Base-by-base conservation (phyloP, 495 filamentous ascomycete species). In the Neurospora terricola region DNA sequence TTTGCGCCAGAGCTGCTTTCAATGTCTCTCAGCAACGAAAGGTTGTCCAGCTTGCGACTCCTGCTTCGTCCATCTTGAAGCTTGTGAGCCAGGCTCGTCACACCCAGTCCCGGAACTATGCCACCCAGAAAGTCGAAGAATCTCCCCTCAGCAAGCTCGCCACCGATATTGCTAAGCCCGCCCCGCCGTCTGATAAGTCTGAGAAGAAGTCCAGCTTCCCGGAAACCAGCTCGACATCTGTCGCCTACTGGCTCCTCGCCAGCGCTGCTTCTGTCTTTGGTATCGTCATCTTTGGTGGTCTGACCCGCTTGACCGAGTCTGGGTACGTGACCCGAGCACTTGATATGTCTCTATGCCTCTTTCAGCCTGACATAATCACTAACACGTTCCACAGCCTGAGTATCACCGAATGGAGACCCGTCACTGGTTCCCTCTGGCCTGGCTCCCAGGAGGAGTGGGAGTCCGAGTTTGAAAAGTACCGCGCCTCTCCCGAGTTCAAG, bases 341-440 rank as follows among this genome's bases (percentile, higher is more conserved):
- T 18, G 16, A 43, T 9, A n/a, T n/a, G 40, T 18, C 11, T 16
- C 21, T 30, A 14, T 59, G 34, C 38, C 69, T n/a, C 62, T 8
- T 8, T 23, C 34, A 18, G 30, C 11, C 36, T 70, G 21, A 23
- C 72, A 23, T 8, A 16, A 11, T 14, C 5, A 62, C 54, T 66
- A 16, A 30, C 48, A 45, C 36, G 7, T 74, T 18, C n/a, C 75
- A 68, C 72, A 97, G 94, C 66, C 88, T 99, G 75, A 97, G 94
- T 82, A 99, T 99, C 78, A 99, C 96, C 70, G 96, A 99, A 94
- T 99, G 96, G 96, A 93, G 90, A 75, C 96, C 96, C 75, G 94
- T 98, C 45, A 98, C 96, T 6, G 96, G 96, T 74, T 92, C 93
- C 34, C 84, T 96, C n/a, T 95, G 95, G 12, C 96, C 96, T 37